phyloP scores from a whole-genome alignment of 345 rosid species.

The Eucalyptus polybractea region DNA sequence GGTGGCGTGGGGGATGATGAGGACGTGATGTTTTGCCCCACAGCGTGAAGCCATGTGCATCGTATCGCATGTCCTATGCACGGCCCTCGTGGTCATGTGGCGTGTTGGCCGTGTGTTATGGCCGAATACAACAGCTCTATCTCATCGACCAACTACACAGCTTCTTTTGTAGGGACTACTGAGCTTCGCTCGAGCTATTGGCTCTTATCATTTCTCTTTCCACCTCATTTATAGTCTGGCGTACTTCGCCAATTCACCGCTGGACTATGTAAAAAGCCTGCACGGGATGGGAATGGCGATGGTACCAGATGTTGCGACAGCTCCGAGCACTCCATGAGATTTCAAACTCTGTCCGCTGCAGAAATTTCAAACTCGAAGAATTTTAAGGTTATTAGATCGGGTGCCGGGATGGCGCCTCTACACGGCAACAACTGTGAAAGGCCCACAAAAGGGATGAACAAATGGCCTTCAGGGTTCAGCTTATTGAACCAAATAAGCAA shows the following conservation, averaged over 20 bases:
- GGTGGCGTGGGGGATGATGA: neutral
- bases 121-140: neutral
- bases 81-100: neutral
- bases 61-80: neutral
- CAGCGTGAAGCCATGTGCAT: neutral
- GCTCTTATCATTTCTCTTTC: neutral
- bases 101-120: neutral
- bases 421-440: neutral
- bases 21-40: neutral
- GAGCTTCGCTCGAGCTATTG: neutral
- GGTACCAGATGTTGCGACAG: neutral
- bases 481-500: neutral
- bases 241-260: neutral
- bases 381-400: neutral
- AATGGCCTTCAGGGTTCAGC: neutral
- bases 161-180: neutral
- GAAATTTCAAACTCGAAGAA: neutral
- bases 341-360: neutral
- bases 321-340: neutral
- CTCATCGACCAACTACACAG: neutral
- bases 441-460: neutral
- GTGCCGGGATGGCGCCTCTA: neutral
- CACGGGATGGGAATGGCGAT: neutral
- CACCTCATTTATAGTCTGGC: neutral
- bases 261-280: neutral